Base-by-base conservation (phyloP, 805 yeast species). In the Candida bentonensis region DNA sequence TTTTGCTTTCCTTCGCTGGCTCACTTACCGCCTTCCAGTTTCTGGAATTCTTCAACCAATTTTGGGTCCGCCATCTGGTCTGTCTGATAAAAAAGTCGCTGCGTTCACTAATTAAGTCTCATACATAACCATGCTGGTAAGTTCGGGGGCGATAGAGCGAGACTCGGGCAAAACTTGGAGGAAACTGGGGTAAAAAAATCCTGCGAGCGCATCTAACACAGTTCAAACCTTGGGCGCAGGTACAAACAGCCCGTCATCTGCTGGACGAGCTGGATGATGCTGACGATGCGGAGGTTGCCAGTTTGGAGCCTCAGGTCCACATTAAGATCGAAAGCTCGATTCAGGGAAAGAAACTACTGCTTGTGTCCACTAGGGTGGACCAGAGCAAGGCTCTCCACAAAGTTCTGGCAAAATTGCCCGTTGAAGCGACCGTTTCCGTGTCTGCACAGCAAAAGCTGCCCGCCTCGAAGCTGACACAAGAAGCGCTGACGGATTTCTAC, bases 231-330 rank as follows among this genome's bases (percentile, higher is more conserved):
- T 30, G 36, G 36, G 36, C 36, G 5, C 17, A 30, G n/a, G 36
- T 30, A 11, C 36, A 30, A n/a, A 9, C 11, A 15, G 7, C 36
- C 11, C 11, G 36, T 11, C 36, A 30, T n/a, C 20, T 30, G 36
- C 36, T 30, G 5, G 36, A 30, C 36, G 36, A 30, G 36, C 36
- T 30, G 7, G 36, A 30, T 15, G 36, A 30, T 30, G 36, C 36
- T n/a, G 36, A 30, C 5, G 36, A 30, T 17, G n/a, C 5, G 17
- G 36, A 30, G 20, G 36, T 30, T 7, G 11, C 36, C 20, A n/a
- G 5, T 13, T 30, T 15, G 20, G 36, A 30, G 17, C 7, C 36
- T 9, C 5, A 4, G 11, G 36, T 30, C 20, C n/a, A n/a, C n/a
- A n/a, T n/a, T n/a, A n/a, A n/a, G n/a, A n/a, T n/a, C n/a, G n/a